Evolutionary conservation across 768 basidiomycete genomes (phyloP).

Genomic region (Auricularia sp.): DNA sequence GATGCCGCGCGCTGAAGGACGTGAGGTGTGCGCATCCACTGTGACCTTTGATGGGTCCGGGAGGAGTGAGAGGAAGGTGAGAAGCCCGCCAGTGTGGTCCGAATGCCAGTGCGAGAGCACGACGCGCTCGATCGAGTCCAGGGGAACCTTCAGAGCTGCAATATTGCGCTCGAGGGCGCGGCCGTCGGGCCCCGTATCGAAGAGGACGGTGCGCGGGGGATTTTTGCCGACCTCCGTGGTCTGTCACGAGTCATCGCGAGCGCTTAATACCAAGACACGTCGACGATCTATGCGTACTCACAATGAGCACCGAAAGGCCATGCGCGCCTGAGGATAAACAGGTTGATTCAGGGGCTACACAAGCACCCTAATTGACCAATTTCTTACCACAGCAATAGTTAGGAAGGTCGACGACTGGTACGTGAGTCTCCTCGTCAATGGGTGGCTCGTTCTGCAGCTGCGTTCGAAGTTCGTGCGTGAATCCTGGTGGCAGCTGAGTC

Average conservation of each 20-base stretch:
- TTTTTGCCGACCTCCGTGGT: constrained; percentile 24
- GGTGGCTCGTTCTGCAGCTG: constrained; percentile 46
- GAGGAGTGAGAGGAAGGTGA: constrained; percentile 49
- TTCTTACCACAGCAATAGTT: constrained; percentile 59
- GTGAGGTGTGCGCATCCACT: constrained; percentile 70
- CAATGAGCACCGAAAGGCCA: constrained; percentile 75
- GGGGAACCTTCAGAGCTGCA: constrained; percentile 44
- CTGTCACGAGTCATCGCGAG: background rate
- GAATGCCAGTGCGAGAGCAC: constrained; percentile 44
- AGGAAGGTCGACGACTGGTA: constrained; percentile 63
- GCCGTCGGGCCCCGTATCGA: constrained; percentile 80
- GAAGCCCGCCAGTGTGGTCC: constrained; percentile 52
- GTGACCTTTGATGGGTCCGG: constrained; percentile 24
- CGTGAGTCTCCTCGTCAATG: constrained; percentile 35
- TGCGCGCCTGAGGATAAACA: constrained; percentile 49
- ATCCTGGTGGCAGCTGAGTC: constrained; percentile 69
- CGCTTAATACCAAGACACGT: constrained; percentile 16
- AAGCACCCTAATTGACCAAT: too few species aligned
- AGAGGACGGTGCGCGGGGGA: constrained; percentile 45
- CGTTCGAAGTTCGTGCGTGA: constrained; percentile 57
- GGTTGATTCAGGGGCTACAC: too few species aligned
- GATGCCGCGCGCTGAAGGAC: constrained; percentile 66
- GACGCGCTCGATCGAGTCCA: constrained; percentile 48
- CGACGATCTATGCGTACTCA: constrained; percentile 49
- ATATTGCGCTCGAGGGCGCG: constrained; percentile 66